Evolutionary conservation across 345 rosid genomes (phyloP), one percentile per base, ranked within the genome.

Genomic region (Populus simonii): DNA sequence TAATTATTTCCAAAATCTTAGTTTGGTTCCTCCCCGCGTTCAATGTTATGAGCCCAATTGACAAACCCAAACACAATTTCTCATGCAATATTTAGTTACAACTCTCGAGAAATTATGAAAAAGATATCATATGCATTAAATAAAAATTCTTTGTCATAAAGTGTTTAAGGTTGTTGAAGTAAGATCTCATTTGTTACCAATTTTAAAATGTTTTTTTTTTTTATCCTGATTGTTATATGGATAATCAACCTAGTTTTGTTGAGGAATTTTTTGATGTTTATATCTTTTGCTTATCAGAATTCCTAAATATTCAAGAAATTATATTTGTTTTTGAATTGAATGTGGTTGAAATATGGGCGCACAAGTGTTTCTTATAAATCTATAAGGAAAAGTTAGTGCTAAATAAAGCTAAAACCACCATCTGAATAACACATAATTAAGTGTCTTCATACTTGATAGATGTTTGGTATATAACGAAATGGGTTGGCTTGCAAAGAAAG

Each of bases 61-160:
- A 33, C 36, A 33, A 4, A 33, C 36, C 36, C 6, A 33, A 33
- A 33, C 36, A 33, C 6, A 33, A 33, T 33, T 33, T 33, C 36
- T 33, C 8, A 92, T 96, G 99, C 97, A 93, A 89, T 98, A 93
- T 82, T 87, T 98, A 3, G 74, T 85, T 55, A 92, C 86, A 7
- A 88, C 90, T 20, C 84, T 96, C 25, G 87, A 83, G 86, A 93
- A 92, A 74, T 80, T 93, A 66, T 92, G 96, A 86, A 82, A 84
- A 47, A 88, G 97, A 77, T 92, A 87, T 81, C 87, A 76, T 65
- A 79, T 83, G 76, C 83, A 84, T 77, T 85, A 83, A 63, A 89
- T 71, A 86, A 78, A 76, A 96, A 92, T 77, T 97, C 97, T 3
- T 63, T 93, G 83, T 83, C 92, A 53, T 2, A 17, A 20, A 53